Conservation (phyloP, 805 yeast genomes). For the Saturnispora kantuleensis region DNA sequence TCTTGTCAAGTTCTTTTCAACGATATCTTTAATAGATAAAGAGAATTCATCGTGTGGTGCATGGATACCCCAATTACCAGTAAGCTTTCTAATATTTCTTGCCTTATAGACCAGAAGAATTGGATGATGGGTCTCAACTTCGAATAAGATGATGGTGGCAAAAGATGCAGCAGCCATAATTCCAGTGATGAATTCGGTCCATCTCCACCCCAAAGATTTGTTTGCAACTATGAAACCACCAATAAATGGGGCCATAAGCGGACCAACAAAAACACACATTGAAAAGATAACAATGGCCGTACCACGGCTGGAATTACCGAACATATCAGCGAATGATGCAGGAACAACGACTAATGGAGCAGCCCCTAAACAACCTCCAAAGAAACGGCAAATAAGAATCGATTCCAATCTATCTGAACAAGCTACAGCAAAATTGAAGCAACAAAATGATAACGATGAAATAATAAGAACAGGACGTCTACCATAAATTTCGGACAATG, state of each 20-base stretch:
- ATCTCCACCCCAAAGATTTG: slow-evolving; percentile 64
- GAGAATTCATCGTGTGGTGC: slow-evolving; percentile 65
- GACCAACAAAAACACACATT: slow-evolving; percentile 68
- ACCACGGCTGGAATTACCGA: slow-evolving; percentile 58
- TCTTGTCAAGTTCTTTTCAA: slow-evolving; percentile 52
- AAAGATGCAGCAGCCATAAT: slow-evolving; percentile 38
- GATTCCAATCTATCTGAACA: slow-evolving; percentile 74
- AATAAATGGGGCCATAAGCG: slow-evolving; percentile 71
- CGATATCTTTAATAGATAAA: slow-evolving; percentile 47
- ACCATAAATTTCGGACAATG: slow-evolving; percentile 70
- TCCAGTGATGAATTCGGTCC: slow-evolving; percentile 68
- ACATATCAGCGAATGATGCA: slow-evolving; percentile 79
- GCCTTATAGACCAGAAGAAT: slow-evolving; percentile 57
- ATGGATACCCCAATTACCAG: slow-evolving; percentile 76
- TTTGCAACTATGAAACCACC: slow-evolving; percentile 58
- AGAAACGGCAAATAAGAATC: slow-evolving; percentile 64
- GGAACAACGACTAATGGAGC: slow-evolving; percentile 82
- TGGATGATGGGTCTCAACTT: slow-evolving; percentile 66
- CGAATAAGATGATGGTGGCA: slow-evolving; percentile 33
- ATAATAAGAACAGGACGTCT: slow-evolving; percentile 51
- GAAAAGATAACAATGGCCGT: slow-evolving; percentile 63
- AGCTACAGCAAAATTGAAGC: slow-evolving; percentile 66
- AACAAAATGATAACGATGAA: slow-evolving; percentile 45
- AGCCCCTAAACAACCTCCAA: slow-evolving; percentile 74
- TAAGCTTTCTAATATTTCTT: slow-evolving; percentile 45